Conservation (phyloP, 192 early-diverging fungal genomes). For the Backusella parvicylindrica region DNA sequence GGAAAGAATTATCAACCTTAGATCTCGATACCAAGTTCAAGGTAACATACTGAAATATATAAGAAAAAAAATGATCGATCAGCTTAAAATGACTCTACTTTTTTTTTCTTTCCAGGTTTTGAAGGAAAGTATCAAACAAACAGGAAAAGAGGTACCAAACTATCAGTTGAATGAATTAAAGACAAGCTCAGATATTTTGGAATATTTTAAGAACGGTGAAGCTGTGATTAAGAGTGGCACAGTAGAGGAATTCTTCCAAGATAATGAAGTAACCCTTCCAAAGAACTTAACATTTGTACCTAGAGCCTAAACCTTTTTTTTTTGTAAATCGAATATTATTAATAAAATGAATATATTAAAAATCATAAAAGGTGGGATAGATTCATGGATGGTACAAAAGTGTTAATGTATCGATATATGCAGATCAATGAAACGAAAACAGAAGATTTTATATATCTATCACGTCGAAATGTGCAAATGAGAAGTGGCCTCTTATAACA, state of each 20-base stretch:
- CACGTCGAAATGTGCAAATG: too few relatives aligned
- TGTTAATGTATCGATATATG: too few relatives aligned
- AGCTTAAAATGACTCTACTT: background rate
- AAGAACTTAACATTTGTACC: slow-evolving; percentile 23
- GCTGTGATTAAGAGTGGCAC: background rate
- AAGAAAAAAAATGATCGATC: background rate
- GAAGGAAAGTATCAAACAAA: slow-evolving; percentile 33
- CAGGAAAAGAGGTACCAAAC: slow-evolving; percentile 35
- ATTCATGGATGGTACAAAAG: too few relatives aligned
- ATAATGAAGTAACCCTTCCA: slow-evolving; percentile 14
- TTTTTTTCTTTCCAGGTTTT: slow-evolving; percentile 24
- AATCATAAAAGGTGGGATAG: background rate
- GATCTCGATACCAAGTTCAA: slow-evolving; percentile 37
- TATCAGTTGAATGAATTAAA: slow-evolving; percentile 34
- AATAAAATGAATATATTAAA: background rate
- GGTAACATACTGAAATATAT: slow-evolving; percentile 10
- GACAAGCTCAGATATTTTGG: slow-evolving; percentile 31
- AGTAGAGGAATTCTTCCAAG: slow-evolving; percentile 16
- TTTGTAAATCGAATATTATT: background rate
- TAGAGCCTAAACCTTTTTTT: background rate
- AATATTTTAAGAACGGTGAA: slow-evolving; percentile 23
- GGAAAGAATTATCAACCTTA: slow-evolving; percentile 7
- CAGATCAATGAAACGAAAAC: too few relatives aligned
- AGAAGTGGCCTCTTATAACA: too few relatives aligned
- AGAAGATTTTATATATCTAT: too few relatives aligned